Base-by-base conservation (phyloP, 495 filamentous ascomycete genomes). In the Hypoxylon crocopeplum region DNA sequence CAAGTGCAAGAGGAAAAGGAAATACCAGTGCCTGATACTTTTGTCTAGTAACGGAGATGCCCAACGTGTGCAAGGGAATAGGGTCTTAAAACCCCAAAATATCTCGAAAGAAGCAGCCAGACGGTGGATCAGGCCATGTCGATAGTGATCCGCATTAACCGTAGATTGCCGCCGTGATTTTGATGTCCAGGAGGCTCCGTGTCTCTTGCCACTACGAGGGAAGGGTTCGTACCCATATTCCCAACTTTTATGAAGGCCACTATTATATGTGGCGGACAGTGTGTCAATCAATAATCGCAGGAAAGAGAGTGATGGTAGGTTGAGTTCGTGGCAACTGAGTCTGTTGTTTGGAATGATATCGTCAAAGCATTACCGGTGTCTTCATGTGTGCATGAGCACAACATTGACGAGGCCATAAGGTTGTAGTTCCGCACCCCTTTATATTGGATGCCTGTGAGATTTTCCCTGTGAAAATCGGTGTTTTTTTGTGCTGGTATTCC, bases 41-140 rank as follows among this genome's bases (percentile, higher is more conserved):
- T 66, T 70, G 48, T 68, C 62, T 68, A 68, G 61, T 42, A 52
- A 49, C n/a, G n/a, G n/a, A n/a, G n/a, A n/a, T n/a, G n/a, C n/a
- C n/a, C n/a, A n/a, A n/a, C n/a, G n/a, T n/a, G n/a, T n/a, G n/a
- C n/a, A n/a, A n/a, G n/a, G n/a, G n/a, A n/a, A n/a, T n/a, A n/a
- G n/a, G n/a, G n/a, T n/a, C n/a, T n/a, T n/a, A n/a, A n/a, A n/a
- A n/a, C n/a, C n/a, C n/a, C n/a, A n/a, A n/a, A n/a, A n/a, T n/a
- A n/a, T n/a, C n/a, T n/a, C n/a, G n/a, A n/a, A n/a, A 42, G 15
- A 24, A 41, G 41, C 45, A 38, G 20, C 27, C 24, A 24, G 36
- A 22, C 25, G 45, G 34, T 44, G 29, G 25, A 56, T 32, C 25
- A 49, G 46, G 48, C 39, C 38, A 46, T 21, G 33, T 24, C 22